phyloP scores from a whole-genome alignment of 192 early-diverging fungal genomes.

The Coemansia sp. region DNA sequence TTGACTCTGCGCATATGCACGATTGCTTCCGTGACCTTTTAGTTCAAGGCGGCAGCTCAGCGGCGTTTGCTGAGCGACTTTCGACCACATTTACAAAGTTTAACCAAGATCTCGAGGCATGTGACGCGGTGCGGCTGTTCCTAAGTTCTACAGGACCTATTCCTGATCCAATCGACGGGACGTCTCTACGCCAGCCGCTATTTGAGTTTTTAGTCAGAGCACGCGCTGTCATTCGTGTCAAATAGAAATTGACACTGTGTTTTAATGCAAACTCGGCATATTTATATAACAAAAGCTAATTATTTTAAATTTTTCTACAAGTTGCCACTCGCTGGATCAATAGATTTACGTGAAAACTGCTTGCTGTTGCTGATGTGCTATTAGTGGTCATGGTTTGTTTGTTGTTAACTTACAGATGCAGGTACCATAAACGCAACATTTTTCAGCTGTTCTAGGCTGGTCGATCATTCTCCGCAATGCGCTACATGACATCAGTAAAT shows the following conservation, averaged over 20 bases:
- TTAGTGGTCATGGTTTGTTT: no score
- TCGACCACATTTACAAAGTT: slow-evolving; percentile 36
- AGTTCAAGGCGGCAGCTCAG: slow-evolving; percentile 12
- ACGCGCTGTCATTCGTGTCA: slow-evolving; percentile 42
- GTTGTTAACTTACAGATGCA: no score
- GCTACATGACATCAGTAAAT: no score
- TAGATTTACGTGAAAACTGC: no score
- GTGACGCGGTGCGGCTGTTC: slow-evolving; percentile 21
- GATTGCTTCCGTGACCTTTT: slow-evolving; percentile 36
- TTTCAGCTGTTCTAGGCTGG: no score
- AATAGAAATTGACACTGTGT: slow-evolving; percentile 7
- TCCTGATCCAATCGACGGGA: slow-evolving; percentile 41
- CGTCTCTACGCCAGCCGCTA: slow-evolving; percentile 37
- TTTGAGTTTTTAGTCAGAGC: slow-evolving; percentile 49
- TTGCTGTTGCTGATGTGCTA: no score
- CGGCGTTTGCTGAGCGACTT: slow-evolving; percentile 33
- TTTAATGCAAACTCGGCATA: not conserved
- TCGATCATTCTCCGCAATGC: no score
- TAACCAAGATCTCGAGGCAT: slow-evolving; percentile 27
- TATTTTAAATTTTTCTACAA: not conserved
- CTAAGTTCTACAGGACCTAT: slow-evolving; percentile 20
- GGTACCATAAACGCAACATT: no score
- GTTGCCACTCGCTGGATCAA: no score
- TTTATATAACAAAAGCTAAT: no score
- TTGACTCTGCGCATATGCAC: slow-evolving; percentile 38